Evolutionary conservation across 208 protist genomes (phyloP), one percentile per base, ranked within the genome.

Genomic region (Acanthamoeba castellanii): DNA sequence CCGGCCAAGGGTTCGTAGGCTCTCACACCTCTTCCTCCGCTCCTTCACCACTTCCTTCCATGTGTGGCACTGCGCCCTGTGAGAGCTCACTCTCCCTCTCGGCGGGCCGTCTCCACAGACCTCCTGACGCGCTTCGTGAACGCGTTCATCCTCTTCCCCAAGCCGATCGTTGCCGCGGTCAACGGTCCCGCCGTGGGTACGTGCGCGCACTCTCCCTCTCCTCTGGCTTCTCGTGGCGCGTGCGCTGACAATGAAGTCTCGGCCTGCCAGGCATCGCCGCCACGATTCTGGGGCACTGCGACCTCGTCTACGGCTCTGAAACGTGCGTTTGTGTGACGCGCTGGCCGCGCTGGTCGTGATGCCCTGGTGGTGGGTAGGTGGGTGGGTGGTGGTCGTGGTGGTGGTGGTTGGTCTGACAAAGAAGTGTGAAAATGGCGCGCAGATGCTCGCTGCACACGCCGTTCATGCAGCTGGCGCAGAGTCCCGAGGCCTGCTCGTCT

Each of bases 381-480:
- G n/a, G n/a, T n/a, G n/a, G n/a, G n/a, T n/a, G n/a, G n/a, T n/a
- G n/a, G 42, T 45, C 42, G 42, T 45, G 42, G 42, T 45, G 0
- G 42, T 27, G 27, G 22, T 84, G 0, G 42, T 47, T 47, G 45
- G 45, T 0, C 45, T 50, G 45, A 14, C 45, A 0, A 50, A 50
- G 45, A 14, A 14, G 45, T 50, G 45, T 11, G 13, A 3, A 11
- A 50, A 50, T 27, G 55, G 27, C 30, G 14, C 37, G 16, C 20
- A 94, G 66, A 14, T 94, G 90, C 66, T 50, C 90, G 27, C 82
- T 94, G 20, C 45, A 81, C 68, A 94, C 90, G n/a, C 90, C 90
- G 9, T 94, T 94, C 52, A 94, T 94, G 90, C 50, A 59, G 74
- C 52, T 94, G 66, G 90, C 90, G 30, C 90, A 94, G 70, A 85